phyloP scores from a whole-genome alignment of 352 stramenopile species.

The Aphanomyces euteiches region DNA sequence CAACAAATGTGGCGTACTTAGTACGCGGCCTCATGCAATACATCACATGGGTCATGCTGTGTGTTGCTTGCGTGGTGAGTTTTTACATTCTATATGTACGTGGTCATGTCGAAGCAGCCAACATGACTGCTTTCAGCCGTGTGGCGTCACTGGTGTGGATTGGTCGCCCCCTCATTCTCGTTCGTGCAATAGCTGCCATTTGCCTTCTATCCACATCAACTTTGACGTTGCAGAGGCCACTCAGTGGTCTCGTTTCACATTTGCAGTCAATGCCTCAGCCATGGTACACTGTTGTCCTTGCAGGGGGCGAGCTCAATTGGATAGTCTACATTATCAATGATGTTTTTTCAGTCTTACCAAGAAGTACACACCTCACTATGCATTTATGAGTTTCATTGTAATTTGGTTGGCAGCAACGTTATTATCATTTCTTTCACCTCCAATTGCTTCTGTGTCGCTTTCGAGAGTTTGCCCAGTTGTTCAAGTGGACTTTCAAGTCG shows the following conservation, averaged over 20 bases:
- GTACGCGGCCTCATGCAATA: neutral
- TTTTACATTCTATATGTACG: conserved; percentile 10
- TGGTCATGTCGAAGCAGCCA: conserved; percentile 8
- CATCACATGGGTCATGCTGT: neutral
- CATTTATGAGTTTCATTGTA: conserved; percentile 1
- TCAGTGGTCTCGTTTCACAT: neutral
- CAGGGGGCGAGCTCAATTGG: neutral
- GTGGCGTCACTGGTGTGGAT: neutral
- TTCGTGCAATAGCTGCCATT: neutral
- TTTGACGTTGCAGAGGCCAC: neutral
- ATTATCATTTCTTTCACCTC: neutral
- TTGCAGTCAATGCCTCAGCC: neutral
- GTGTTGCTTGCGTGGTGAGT: neutral
- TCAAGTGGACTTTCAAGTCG: conserved; percentile 5
- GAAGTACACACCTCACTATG: neutral
- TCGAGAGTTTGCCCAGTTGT: neutral
- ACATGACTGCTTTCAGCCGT: conserved; percentile 14
- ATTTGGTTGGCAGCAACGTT: neutral
- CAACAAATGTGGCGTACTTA: neutral
- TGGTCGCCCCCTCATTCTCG: neutral
- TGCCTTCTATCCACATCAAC: neutral
- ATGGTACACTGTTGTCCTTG: neutral
- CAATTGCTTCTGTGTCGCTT: neutral
- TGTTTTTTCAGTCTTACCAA: neutral
- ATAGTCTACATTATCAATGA: neutral